phyloP scores from a whole-genome alignment of 148 eudicot genomes.

The Amaranthus palmeri region DNA sequence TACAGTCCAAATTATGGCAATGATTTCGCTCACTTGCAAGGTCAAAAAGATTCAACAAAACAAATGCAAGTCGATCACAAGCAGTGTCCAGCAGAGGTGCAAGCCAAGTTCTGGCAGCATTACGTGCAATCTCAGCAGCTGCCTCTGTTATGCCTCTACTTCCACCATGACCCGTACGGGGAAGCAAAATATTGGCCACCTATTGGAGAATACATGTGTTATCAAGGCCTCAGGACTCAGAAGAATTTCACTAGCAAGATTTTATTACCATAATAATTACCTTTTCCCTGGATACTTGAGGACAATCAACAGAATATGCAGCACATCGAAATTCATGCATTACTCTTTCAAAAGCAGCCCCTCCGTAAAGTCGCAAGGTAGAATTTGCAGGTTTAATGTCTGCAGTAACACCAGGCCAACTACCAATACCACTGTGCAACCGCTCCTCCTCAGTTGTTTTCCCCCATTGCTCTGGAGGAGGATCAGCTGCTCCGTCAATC shows the following conservation, averaged over 20 bases:
- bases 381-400: slow-evolving; percentile 83
- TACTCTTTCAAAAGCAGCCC: slow-evolving; percentile 96
- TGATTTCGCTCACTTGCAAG: slow-evolving; percentile 75
- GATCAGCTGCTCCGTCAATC: slow-evolving; percentile 96
- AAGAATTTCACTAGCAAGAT: slow-evolving; percentile 5
- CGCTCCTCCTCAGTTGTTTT: slow-evolving; percentile 88
- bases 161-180: slow-evolving; percentile 94
- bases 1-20: slow-evolving; percentile 53
- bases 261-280: slow-evolving; percentile 26
- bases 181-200: slow-evolving; percentile 97
- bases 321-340: slow-evolving; percentile 98
- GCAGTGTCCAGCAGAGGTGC: slow-evolving; percentile 92
- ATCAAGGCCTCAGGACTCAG: slow-evolving; percentile 10
- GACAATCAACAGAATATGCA: slow-evolving; percentile 91
- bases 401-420: slow-evolving; percentile 85
- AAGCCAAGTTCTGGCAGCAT: slow-evolving; percentile 93
- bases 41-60: slow-evolving; percentile 75
- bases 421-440: slow-evolving; percentile 81
- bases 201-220: slow-evolving; percentile 16
- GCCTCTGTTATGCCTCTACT: slow-evolving; percentile 84
- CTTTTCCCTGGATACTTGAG: slow-evolving; percentile 91
- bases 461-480: slow-evolving; percentile 96
- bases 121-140: slow-evolving; percentile 98
- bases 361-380: slow-evolving; percentile 83
- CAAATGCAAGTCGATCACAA: slow-evolving; percentile 92